A percentile compares a stretch with the other conserved stretches of the same genome.
phyloP scores from a whole-genome alignment of 2,329 filamentous ascomycete genomes.

The Pyricularia grisea region DNA sequence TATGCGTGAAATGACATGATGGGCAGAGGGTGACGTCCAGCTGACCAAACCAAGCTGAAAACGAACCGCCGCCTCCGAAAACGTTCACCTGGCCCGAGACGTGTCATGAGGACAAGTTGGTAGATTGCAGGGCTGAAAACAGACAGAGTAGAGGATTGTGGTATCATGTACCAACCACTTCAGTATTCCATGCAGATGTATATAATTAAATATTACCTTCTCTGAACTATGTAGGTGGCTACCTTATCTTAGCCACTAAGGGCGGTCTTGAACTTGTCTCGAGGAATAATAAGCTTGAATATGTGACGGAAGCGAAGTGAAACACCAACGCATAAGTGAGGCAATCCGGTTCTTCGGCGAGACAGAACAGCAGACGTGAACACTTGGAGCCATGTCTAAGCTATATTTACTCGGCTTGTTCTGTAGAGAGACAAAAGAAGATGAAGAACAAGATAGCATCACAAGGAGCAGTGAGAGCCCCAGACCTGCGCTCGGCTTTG shows the following conservation, averaged over 20 bases:
- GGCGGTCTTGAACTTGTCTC: too few species aligned
- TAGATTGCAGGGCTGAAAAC: background rate
- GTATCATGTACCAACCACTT: background rate
- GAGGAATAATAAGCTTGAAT: too few species aligned
- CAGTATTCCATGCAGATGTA: background rate
- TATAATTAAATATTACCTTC: too few species aligned
- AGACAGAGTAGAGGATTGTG: background rate
- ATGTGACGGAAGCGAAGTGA: too few species aligned
- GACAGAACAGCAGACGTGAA: too few species aligned
- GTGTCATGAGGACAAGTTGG: background rate
- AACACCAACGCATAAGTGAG: too few species aligned
- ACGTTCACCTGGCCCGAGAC: background rate
- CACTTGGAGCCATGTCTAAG: too few species aligned
- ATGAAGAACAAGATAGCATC: background rate
- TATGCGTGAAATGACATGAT: background rate
- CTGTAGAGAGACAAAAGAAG: too few species aligned
- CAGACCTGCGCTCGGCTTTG: background rate
- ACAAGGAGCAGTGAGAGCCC: background rate
- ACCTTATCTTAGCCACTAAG: too few species aligned
- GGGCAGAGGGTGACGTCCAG: background rate
- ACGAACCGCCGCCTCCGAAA: background rate
- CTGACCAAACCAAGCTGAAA: background rate
- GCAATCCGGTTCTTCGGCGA: too few species aligned
- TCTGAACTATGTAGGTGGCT: too few species aligned
- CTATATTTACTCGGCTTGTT: too few species aligned